Conservation (phyloP, 148 eudicot species). For the Drosera capensis region DNA sequence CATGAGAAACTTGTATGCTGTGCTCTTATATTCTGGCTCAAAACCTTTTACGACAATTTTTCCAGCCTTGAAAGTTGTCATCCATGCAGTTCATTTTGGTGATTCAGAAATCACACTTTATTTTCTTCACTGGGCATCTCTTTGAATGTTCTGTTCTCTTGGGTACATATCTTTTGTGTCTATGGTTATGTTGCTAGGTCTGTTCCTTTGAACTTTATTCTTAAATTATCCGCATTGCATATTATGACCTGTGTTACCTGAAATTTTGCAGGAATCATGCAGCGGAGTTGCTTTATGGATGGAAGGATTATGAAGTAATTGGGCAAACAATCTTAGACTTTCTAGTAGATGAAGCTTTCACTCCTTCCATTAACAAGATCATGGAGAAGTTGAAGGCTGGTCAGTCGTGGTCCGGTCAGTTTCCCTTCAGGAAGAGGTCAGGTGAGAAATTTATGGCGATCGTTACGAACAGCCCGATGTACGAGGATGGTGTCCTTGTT, state of each 20-base stretch:
- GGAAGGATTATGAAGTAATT: slow-evolving; percentile 49
- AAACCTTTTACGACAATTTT: too few relatives aligned
- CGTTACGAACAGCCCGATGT: slow-evolving; percentile 59
- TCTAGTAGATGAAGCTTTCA: slow-evolving; percentile 36
- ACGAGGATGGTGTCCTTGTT: slow-evolving; percentile 65
- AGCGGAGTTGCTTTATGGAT: slow-evolving; percentile 78
- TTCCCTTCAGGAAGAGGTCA: slow-evolving; percentile 54
- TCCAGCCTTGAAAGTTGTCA: too few relatives aligned
- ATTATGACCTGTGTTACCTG: neutral
- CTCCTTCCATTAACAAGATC: slow-evolving; percentile 20
- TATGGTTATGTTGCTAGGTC: too few relatives aligned
- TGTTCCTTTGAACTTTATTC: neutral
- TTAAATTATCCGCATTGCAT: neutral
- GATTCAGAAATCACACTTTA: too few relatives aligned
- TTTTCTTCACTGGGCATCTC: too few relatives aligned
- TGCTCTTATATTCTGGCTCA: too few relatives aligned
- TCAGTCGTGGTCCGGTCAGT: slow-evolving; percentile 77
- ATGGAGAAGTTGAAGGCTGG: slow-evolving; percentile 33
- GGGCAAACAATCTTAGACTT: slow-evolving; percentile 36
- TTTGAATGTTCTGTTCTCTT: too few relatives aligned
- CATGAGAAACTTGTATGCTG: too few relatives aligned
- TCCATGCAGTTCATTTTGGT: too few relatives aligned
- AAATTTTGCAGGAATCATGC: slow-evolving; percentile 43
- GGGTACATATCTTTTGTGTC: too few relatives aligned
- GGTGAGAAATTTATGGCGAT: slow-evolving; percentile 60